phyloP scores from a whole-genome alignment of 108 stramenopile species.

The Fistulifera pelliculosa region DNA sequence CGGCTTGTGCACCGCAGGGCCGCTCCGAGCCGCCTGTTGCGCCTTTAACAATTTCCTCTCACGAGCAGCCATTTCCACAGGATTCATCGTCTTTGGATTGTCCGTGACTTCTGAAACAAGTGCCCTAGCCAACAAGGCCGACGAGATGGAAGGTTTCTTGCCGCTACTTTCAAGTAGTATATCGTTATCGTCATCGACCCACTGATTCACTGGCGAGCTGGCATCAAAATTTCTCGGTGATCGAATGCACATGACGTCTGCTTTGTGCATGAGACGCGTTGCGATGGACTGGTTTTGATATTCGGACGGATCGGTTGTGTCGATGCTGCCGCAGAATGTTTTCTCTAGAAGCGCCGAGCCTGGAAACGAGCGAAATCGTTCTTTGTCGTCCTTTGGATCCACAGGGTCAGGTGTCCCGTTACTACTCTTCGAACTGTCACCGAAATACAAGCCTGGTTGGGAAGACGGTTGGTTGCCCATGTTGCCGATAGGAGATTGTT shows the following conservation, averaged over 20 bases:
- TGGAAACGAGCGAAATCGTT: conserved; percentile 9
- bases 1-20: conserved; percentile 7
- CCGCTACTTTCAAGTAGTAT: background rate
- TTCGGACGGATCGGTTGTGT: conserved; percentile 9
- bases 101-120: conserved; percentile 51
- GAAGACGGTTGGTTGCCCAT: too few species aligned
- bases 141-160: conserved; percentile 8
- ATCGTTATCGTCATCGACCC: background rate
- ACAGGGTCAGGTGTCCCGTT: background rate
- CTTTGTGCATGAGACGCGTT: conserved; percentile 6
- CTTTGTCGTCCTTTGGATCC: background rate
- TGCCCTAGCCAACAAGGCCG: conserved; percentile 43
- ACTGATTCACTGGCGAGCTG: background rate
- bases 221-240: background rate
- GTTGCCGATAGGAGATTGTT: too few species aligned
- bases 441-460: background rate
- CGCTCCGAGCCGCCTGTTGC: conserved; percentile 24
- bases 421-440: background rate
- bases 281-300: background rate
- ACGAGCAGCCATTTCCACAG: conserved; percentile 38
- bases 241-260: conserved; percentile 9
- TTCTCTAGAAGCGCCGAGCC: conserved; percentile 14
- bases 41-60: conserved; percentile 45
- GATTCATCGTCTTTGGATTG: conserved; percentile 48
- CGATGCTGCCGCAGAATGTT: conserved; percentile 14